These are phyloP conservation scores for Ophiocordyceps robertsii DNA, from an alignment of 2,329 filamentous ascomycete species.

Conservation along the genomic window DNA sequence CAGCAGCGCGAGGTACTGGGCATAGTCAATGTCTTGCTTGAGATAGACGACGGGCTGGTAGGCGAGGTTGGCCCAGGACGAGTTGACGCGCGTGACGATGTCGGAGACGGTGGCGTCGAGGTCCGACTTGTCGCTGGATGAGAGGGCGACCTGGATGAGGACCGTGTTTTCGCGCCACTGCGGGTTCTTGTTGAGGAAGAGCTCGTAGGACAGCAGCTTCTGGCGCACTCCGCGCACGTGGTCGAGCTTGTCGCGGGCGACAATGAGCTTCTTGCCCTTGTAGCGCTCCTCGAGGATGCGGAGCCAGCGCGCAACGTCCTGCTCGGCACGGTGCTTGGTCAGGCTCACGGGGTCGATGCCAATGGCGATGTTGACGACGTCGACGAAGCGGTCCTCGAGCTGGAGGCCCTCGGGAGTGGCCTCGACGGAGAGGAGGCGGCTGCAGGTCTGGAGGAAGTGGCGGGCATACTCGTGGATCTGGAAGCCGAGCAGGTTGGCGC, in stretches of 20 bases:
- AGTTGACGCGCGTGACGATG: constrained; percentile 91
- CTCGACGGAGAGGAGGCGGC: constrained; percentile 78
- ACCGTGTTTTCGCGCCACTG: constrained; percentile 82
- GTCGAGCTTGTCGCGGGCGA: constrained; percentile 88
- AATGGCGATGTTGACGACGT: constrained; percentile 74
- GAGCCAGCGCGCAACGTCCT: constrained; percentile 67
- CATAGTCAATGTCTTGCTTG: constrained; percentile 86
- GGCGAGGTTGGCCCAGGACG: constrained; percentile 75
- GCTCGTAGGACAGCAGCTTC: constrained; percentile 81
- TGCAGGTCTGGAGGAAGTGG: constrained; percentile 93
- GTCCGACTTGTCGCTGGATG: constrained; percentile 76
- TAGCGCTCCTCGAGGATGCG: constrained; percentile 72
- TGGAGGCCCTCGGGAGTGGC: constrained; percentile 80
- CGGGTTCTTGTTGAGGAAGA: constrained; percentile 89
- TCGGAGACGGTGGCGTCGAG: constrained; percentile 81
- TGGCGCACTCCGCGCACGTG: constrained; percentile 84
- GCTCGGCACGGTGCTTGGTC: constrained; percentile 53
- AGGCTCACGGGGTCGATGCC: constrained; percentile 79
- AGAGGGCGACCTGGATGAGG: constrained; percentile 86
- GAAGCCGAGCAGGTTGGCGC: constrained; percentile 84
- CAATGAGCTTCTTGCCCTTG: constrained; percentile 77
- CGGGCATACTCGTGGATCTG: constrained; percentile 87
- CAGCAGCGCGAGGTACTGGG: constrained; percentile 83
- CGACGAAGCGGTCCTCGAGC: constrained; percentile 84
- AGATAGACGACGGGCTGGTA: constrained; percentile 90